phyloP scores from a whole-genome alignment of 306 rosid genomes.

The Cyamopsis tetragonoloba region DNA sequence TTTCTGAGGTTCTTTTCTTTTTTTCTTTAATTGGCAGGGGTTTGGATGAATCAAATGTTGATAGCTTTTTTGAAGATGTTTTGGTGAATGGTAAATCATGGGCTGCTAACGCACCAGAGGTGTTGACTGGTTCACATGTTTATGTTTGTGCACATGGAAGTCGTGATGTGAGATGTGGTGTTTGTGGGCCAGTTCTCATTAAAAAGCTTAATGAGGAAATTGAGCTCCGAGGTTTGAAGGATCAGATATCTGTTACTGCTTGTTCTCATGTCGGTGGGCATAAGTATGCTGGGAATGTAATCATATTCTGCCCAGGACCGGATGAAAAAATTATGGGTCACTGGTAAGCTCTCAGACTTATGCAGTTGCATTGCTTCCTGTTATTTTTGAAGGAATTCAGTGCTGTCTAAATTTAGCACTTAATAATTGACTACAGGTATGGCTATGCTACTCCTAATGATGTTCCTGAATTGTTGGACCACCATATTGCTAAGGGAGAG shows the following conservation, averaged over 20 bases:
- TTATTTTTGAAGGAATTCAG: neutral
- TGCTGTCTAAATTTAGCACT: neutral
- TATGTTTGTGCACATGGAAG: constrained; percentile 85
- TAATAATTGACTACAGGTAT: constrained; percentile 53
- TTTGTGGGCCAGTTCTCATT: constrained; percentile 81
- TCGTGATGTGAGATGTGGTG: constrained; percentile 85
- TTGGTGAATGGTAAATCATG: constrained; percentile 67
- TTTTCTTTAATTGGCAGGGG: constrained; percentile 41
- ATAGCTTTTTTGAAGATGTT: constrained; percentile 73
- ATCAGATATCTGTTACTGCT: constrained; percentile 57
- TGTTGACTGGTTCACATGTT: constrained; percentile 55
- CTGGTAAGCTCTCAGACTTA: constrained; percentile 50
- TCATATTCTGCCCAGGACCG: constrained; percentile 55
- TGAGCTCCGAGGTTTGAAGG: constrained; percentile 56
- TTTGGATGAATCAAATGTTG: constrained; percentile 62
- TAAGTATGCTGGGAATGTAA: constrained; percentile 89
- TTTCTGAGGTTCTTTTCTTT: constrained; percentile 24
- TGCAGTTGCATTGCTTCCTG: neutral
- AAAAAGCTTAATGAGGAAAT: constrained; percentile 62
- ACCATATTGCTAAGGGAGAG: constrained; percentile 72
- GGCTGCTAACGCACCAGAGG: constrained; percentile 53
- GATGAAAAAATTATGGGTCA: constrained; percentile 69
- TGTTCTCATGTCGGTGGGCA: constrained; percentile 92
- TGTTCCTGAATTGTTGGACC: constrained; percentile 74
- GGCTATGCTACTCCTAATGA: constrained; percentile 84